Percentiles rank a stretch among this genome's conserved stretches.
phyloP scores from a whole-genome alignment of 2,329 filamentous ascomycete species.

The Colletotrichum brevisporum region DNA sequence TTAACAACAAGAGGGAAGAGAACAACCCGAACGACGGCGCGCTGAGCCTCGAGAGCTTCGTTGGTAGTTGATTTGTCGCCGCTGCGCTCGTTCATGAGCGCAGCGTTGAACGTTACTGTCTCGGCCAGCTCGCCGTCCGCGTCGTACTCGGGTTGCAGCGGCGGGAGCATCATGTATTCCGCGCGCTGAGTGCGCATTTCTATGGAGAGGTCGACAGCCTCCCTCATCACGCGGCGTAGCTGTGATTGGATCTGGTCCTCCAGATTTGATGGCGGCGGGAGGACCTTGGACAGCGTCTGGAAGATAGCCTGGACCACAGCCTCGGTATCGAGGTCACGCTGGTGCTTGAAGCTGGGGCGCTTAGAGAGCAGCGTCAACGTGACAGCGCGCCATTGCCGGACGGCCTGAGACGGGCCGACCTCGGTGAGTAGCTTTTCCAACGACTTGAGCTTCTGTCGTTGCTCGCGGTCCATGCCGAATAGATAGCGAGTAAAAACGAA shows the following conservation, averaged over 20 bases:
- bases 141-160: conserved; percentile 94
- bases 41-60: conserved; percentile 82
- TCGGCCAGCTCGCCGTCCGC: conserved; percentile 89
- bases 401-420: conserved; percentile 88
- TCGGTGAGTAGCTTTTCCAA: conserved; percentile 93
- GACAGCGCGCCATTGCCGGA: conserved; percentile 96
- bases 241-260: conserved; percentile 87
- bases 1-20: conserved; percentile 97
- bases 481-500: conserved; percentile 98
- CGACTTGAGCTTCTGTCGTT: conserved; percentile 96
- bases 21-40: conserved; percentile 88
- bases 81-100: conserved; percentile 94
- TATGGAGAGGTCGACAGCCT: conserved; percentile 91
- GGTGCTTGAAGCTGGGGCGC: conserved; percentile 82
- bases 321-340: conserved; percentile 91
- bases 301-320: conserved; percentile 94
- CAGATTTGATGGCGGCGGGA: conserved; percentile 87
- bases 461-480: conserved; percentile 98
- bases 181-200: conserved; percentile 98
- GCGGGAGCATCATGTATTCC: conserved; percentile 98
- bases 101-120: conserved; percentile 91
- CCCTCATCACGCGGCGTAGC: conserved; percentile 86
- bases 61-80: conserved; percentile 74
- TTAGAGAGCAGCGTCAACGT: conserved; percentile 91
- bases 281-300: conserved; percentile 83